Base-by-base conservation (phyloP, 164 flowering plant genomes). In the Tinospora cordifolia region DNA sequence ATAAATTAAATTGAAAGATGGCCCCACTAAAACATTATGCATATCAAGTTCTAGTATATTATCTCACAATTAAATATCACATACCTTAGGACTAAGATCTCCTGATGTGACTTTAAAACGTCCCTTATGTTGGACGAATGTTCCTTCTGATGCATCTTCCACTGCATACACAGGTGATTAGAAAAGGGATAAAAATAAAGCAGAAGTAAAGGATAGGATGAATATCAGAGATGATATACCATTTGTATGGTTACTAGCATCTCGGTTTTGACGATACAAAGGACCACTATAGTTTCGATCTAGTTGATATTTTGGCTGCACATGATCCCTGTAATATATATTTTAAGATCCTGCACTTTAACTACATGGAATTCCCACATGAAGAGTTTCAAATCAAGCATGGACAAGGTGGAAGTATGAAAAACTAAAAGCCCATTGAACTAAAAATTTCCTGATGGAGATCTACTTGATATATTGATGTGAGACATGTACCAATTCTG, bases 21-120 rank as follows among this genome's bases (percentile, higher is more conserved):
- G 3, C 36, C 36, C 36, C 2, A 30, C 36, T 30, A 2, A 2
- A 30, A 30, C 36, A 4, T 4, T 30, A 4, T 30, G 36, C 3
- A 30, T 30, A 30, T 30, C 36, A 30, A 30, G 3, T 30, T 4
- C 36, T 30, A 30, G 36, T 30, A 2, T 4, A 30, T 30, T 30
- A 30, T 30, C 36, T 30, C 36, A 30, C 36, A 46, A 27, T 9
- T 2, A 17, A 2, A 58, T 11, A 62, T 62, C 64, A 22, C 51
- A 64, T 86, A 90, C 97, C 94, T 85, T 84, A 38, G 87, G 84
- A 81, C 84, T 82, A 30, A 79, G 80, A 69, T 87, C 97, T 59
- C 85, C 88, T 62, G 93, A 87, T 69, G 91, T 91, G 59, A 93
- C 88, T 78, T 93, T 86, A 79, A 93, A 93, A 11, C 98, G 94